Evolutionary conservation across 495 filamentous ascomycete species (phyloP).

Genomic region (Trichoderma orchidacearum): DNA sequence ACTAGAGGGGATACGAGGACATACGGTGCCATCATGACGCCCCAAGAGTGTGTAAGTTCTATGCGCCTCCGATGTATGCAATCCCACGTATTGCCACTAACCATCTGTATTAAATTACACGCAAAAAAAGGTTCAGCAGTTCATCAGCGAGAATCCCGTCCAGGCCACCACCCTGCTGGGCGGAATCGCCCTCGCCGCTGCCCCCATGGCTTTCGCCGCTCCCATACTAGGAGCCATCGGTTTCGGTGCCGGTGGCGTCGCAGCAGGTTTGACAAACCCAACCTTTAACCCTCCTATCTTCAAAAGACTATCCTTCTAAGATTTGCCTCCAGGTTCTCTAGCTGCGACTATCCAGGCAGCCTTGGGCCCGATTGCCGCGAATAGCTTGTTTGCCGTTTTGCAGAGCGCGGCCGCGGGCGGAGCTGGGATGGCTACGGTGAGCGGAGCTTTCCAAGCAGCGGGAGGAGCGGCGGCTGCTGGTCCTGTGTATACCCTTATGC

Average conservation of each 20-base stretch:
- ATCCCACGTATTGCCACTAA: neutral
- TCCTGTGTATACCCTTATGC: neutral
- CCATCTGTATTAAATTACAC: neutral
- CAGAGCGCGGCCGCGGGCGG: constrained; percentile 15
- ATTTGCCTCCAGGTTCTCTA: constrained; percentile 5
- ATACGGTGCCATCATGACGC: neutral
- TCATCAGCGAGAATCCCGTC: neutral
- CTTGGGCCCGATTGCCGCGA: constrained; percentile 8
- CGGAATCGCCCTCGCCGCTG: neutral
- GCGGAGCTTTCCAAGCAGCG: constrained; percentile 5
- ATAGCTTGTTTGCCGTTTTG: constrained; percentile 8
- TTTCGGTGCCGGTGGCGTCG: neutral
- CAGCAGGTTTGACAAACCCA: neutral
- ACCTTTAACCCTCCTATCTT: no score
- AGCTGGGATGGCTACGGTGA: constrained; percentile 10
- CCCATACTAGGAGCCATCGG: neutral
- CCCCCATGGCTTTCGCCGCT: neutral
- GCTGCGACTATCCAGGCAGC: constrained; percentile 8
- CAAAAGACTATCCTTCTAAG: neutral
- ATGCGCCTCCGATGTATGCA: neutral
- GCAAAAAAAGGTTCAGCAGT: neutral
- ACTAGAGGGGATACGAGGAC: no score
- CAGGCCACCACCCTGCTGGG: neutral
- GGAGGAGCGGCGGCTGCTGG: neutral
- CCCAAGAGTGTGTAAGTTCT: neutral